A percentile compares a stretch with the other conserved stretches of the same genome.
Evolutionary conservation across 768 basidiomycete species (phyloP).

Genomic region (Pleurotus pulmonarius): DNA sequence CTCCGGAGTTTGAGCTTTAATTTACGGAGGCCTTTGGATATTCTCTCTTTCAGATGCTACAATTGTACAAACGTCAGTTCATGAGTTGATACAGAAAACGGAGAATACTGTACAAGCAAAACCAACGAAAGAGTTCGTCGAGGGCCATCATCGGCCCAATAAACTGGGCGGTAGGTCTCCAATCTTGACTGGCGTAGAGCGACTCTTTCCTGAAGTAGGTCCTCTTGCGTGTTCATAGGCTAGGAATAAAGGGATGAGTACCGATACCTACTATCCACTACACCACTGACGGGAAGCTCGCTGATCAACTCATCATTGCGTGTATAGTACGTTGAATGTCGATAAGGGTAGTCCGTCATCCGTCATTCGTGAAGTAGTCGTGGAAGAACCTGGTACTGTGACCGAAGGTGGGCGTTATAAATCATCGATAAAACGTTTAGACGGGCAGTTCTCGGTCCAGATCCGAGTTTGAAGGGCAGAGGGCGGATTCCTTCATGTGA

Average conservation of each 20-base stretch:
- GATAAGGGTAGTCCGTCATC: constrained; percentile 6
- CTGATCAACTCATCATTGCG: constrained; percentile 7
- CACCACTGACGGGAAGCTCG: constrained; percentile 1
- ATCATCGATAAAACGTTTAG: not conserved
- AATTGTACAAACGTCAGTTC: not conserved
- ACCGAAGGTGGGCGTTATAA: no score
- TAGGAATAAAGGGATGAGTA: not conserved
- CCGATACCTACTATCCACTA: not conserved
- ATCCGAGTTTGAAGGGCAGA: constrained; percentile 1
- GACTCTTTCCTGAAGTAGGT: constrained; percentile 4
- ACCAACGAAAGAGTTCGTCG: not conserved
- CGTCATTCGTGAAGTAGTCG: constrained; percentile 4
- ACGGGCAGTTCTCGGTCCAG: not conserved
- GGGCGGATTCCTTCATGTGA: not conserved
- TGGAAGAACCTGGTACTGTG: not conserved
- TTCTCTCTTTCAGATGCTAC: not conserved
- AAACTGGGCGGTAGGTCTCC: not conserved
- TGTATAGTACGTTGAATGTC: constrained; percentile 9
- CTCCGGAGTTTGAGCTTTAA: constrained; percentile 1
- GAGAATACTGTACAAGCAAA: not conserved
- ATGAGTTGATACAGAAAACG: not conserved
- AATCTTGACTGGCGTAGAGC: not conserved
- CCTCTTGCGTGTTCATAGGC: constrained; percentile 6
- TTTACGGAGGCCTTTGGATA: constrained; percentile 1
- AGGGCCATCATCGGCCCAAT: constrained; percentile 3